Conservation (phyloP, 73 alveolate species). For the Blepharisma stoltei region DNA sequence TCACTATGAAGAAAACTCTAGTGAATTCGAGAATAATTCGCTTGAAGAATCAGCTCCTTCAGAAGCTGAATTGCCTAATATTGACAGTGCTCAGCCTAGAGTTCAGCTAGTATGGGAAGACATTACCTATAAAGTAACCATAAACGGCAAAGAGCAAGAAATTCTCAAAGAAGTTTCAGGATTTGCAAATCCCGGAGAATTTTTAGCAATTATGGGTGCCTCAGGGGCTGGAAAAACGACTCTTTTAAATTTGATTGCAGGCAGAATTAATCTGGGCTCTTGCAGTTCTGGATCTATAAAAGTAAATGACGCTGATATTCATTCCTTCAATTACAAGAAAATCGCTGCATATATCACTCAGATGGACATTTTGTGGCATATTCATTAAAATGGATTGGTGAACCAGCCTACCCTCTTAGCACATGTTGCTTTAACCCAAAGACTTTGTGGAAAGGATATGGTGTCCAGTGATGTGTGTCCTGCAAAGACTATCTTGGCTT, state of each 20-base stretch:
- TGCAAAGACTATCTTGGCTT: too few species aligned
- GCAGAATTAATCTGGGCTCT: background rate
- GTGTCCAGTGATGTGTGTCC: too few species aligned
- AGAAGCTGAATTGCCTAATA: background rate
- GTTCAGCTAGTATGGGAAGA: background rate
- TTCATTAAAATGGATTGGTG: too few species aligned
- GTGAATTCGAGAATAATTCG: too few species aligned
- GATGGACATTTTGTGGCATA: background rate
- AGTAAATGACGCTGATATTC: background rate
- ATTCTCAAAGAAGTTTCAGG: conserved; percentile 43
- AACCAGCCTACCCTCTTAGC: too few species aligned
- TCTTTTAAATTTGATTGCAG: conserved; percentile 27
- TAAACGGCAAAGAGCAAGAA: background rate
- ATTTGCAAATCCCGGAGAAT: conserved; percentile 36
- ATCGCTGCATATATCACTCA: background rate
- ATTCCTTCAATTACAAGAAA: background rate
- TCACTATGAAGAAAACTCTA: too few species aligned
- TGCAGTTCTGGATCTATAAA: background rate
- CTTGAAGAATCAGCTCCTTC: background rate
- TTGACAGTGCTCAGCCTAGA: background rate
- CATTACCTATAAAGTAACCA: background rate
- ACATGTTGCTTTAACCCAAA: too few species aligned
- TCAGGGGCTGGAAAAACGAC: conserved; percentile 45
- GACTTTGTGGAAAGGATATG: too few species aligned
- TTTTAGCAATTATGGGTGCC: conserved; percentile 39